phyloP scores from a whole-genome alignment of 192 early-diverging fungal species.

The Rhizophagus sp. region DNA sequence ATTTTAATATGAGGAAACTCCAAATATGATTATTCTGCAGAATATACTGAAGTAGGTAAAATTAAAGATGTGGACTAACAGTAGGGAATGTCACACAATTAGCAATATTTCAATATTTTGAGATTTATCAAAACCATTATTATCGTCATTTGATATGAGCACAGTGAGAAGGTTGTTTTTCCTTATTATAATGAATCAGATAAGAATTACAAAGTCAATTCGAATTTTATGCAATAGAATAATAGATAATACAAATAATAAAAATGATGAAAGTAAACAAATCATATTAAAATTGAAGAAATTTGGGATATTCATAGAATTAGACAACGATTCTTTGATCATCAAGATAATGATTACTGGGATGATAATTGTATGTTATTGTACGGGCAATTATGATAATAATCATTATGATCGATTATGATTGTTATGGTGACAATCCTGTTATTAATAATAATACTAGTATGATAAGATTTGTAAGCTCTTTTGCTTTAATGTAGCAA shows the following conservation, averaged over 20 bases:
- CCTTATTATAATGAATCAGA: conserved; percentile 50
- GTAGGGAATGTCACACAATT: conserved; percentile 70
- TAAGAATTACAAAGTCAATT: conserved; percentile 35
- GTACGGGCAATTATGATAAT: too few relatives aligned
- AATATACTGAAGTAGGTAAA: conserved; percentile 64
- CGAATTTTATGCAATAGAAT: conserved; percentile 25
- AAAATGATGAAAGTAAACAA: neutral
- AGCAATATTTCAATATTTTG: conserved; percentile 60
- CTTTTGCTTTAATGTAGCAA: too few relatives aligned
- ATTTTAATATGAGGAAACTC: conserved; percentile 35
- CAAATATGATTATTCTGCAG: conserved; percentile 64
- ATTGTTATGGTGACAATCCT: too few relatives aligned
- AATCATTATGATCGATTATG: too few relatives aligned
- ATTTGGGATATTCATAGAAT: conserved; percentile 28
- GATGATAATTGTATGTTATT: too few relatives aligned
- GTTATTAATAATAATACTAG: too few relatives aligned
- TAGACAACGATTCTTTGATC: too few relatives aligned
- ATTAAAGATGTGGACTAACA: conserved; percentile 43
- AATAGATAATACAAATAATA: neutral
- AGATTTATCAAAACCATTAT: neutral
- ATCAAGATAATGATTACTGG: too few relatives aligned
- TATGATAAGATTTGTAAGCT: too few relatives aligned
- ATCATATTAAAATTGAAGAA: conserved; percentile 9
- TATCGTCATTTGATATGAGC: neutral
- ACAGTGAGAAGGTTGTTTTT: conserved; percentile 50